These are phyloP conservation scores for Aspergillus hortae DNA, from an alignment of 2,329 filamentous ascomycete species.

Conservation along the genomic window DNA sequence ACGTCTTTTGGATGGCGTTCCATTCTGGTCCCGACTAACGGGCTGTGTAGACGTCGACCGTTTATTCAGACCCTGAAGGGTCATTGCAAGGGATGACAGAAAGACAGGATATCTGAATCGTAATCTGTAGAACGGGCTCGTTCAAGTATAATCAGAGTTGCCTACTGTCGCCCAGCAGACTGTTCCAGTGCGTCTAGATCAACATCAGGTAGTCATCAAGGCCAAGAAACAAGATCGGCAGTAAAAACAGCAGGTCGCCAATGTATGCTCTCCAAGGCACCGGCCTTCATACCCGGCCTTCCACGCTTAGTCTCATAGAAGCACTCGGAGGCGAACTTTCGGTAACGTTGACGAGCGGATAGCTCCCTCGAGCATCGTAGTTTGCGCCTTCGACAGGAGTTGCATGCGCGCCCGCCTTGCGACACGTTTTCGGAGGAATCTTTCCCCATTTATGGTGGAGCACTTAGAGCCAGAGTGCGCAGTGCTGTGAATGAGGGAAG, in stretches of 20 bases:
- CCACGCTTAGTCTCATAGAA: slow-evolving; percentile 29
- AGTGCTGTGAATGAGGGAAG: not conserved
- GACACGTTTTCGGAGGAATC: not conserved
- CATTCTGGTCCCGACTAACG: not conserved
- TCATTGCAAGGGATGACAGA: slow-evolving; percentile 1
- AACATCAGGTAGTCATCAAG: not conserved
- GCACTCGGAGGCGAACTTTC: slow-evolving; percentile 18
- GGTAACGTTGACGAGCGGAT: slow-evolving; percentile 32
- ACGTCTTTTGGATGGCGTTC: slow-evolving; percentile 8
- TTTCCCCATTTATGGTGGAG: not conserved
- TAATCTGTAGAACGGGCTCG: not conserved
- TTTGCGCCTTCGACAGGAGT: slow-evolving; percentile 33
- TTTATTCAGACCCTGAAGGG: not conserved
- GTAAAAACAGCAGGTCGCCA: slow-evolving; percentile 26
- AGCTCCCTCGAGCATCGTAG: slow-evolving; percentile 34
- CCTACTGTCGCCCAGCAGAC: slow-evolving; percentile 1
- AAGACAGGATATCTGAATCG: not conserved
- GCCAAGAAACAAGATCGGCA: not conserved
- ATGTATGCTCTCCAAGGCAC: slow-evolving; percentile 37
- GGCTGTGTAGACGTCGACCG: not conserved
- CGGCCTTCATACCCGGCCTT: slow-evolving; percentile 38
- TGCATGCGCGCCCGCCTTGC: slow-evolving; percentile 21
- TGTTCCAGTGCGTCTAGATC: slow-evolving; percentile 11
- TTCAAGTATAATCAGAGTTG: not conserved
- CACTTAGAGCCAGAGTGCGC: not conserved